A percentile compares a stretch with the other conserved stretches of the same genome.
Evolutionary conservation across 345 rosid genomes (phyloP).

Genomic region (Bruguiera gymnorhiza): DNA sequence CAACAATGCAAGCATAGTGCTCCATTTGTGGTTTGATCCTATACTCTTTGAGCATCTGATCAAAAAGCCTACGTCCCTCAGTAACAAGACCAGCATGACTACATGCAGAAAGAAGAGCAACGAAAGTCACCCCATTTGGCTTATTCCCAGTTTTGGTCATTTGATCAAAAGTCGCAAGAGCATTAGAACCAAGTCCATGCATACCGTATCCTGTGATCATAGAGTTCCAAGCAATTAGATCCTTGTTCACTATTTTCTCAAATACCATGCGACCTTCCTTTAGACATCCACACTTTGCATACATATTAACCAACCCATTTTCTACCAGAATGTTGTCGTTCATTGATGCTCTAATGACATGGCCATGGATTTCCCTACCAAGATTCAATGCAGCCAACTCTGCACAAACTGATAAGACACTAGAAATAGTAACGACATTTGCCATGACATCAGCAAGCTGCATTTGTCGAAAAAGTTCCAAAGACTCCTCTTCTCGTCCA

Average conservation of each 20-base stretch:
- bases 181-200: conserved; percentile 56
- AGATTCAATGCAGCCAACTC: conserved; percentile 49
- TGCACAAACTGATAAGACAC: conserved; percentile 62
- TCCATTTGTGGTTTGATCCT: conserved; percentile 55
- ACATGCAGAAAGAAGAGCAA: conserved; percentile 76
- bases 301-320: conserved; percentile 71
- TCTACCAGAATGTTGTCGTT: conserved; percentile 50
- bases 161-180: conserved; percentile 44
- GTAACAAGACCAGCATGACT: conserved; percentile 67
- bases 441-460: conserved; percentile 42
- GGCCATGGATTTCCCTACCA: conserved; percentile 69
- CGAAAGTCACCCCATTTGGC: conserved; percentile 63
- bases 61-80: conserved; percentile 46
- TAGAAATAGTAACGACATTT: conserved; percentile 55
- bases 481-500: conserved; percentile 47
- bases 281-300: conserved; percentile 61
- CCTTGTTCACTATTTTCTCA: conserved; percentile 40
- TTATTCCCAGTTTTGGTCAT: conserved; percentile 45
- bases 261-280: conserved; percentile 43
- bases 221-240: conserved; percentile 63
- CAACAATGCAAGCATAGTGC: conserved; percentile 70
- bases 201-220: conserved; percentile 64
- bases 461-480: conserved; percentile 54
- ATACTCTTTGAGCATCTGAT: conserved; percentile 38
- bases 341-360: conserved; percentile 46